phyloP scores from a whole-genome alignment of 2,329 filamentous ascomycete species.

The Pyrenophora graminea region DNA sequence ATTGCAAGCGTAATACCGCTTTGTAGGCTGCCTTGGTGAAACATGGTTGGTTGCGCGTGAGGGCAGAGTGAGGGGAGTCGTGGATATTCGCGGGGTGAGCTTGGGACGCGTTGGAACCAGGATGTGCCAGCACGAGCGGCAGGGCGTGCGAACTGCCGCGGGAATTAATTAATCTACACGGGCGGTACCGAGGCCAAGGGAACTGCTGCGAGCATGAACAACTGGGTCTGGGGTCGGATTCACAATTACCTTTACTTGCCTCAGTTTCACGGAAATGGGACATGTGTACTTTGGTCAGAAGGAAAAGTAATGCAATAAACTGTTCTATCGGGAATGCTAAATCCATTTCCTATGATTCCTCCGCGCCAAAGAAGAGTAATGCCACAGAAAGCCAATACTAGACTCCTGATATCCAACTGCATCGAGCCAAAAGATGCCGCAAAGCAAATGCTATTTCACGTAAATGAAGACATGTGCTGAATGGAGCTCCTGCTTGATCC shows the following conservation, averaged over 20 bases:
- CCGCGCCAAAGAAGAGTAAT: slow-evolving; percentile 37
- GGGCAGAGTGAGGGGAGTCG: slow-evolving; percentile 6
- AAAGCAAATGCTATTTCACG: slow-evolving; percentile 19
- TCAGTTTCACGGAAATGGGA: background rate
- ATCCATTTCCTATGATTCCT: slow-evolving; percentile 27
- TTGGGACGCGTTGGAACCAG: slow-evolving; percentile 21
- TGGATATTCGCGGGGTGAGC: slow-evolving; percentile 23
- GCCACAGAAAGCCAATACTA: slow-evolving; percentile 26
- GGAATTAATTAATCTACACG: slow-evolving; percentile 13
- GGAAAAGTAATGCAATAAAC: slow-evolving; percentile 24
- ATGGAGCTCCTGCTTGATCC: background rate
- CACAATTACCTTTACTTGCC: no score
- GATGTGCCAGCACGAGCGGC: slow-evolving; percentile 13
- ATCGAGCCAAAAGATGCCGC: slow-evolving; percentile 26
- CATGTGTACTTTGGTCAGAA: background rate
- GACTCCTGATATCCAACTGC: slow-evolving; percentile 23
- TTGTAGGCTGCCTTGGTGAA: slow-evolving; percentile 79
- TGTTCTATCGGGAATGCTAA: slow-evolving; percentile 39
- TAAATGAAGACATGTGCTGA: slow-evolving; percentile 25
- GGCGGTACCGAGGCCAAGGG: slow-evolving; percentile 13
- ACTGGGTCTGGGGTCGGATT: no score
- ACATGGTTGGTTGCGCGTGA: slow-evolving; percentile 60
- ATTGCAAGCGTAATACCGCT: slow-evolving; percentile 79
- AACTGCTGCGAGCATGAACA: background rate
- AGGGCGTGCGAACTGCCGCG: slow-evolving; percentile 6